Evolutionary conservation across 352 stramenopile genomes (phyloP).

Genomic region (Pythium sukuiense): DNA sequence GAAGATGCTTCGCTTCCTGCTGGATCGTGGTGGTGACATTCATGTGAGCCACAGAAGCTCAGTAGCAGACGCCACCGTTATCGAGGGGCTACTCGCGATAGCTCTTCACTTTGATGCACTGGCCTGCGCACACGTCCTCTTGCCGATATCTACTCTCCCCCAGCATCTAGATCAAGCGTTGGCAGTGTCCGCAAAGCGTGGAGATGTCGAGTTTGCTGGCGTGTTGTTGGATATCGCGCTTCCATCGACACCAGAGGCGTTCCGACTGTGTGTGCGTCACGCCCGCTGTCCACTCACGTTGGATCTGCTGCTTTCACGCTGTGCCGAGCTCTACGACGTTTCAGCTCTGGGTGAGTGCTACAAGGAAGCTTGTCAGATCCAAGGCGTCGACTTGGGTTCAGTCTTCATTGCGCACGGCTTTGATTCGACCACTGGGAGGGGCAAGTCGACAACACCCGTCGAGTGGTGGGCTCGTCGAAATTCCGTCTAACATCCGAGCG

Average conservation of each 20-base stretch:
- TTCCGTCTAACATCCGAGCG: too few species aligned
- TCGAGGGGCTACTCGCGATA: not conserved
- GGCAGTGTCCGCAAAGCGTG: not conserved
- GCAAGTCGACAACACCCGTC: too few species aligned
- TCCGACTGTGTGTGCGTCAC: not conserved
- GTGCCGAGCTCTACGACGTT: not conserved
- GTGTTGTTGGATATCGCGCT: not conserved
- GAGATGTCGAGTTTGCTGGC: not conserved
- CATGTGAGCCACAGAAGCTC: not conserved
- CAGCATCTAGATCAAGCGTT: not conserved
- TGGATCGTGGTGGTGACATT: not conserved
- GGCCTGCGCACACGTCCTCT: not conserved
- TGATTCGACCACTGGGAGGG: not conserved
- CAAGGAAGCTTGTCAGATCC: not conserved
- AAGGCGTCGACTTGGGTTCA: not conserved
- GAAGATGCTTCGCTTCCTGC: not conserved
- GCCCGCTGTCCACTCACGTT: not conserved
- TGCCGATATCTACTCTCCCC: not conserved
- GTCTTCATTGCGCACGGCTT: not conserved
- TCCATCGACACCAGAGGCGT: not conserved
- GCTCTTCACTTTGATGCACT: not conserved
- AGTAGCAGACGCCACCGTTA: not conserved
- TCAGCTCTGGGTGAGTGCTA: not conserved
- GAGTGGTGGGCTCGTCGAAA: too few species aligned
- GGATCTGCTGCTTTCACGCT: not conserved